phyloP scores from a whole-genome alignment of 1,284 basidiomycete genomes.

The Ceratobasidium sp. region DNA sequence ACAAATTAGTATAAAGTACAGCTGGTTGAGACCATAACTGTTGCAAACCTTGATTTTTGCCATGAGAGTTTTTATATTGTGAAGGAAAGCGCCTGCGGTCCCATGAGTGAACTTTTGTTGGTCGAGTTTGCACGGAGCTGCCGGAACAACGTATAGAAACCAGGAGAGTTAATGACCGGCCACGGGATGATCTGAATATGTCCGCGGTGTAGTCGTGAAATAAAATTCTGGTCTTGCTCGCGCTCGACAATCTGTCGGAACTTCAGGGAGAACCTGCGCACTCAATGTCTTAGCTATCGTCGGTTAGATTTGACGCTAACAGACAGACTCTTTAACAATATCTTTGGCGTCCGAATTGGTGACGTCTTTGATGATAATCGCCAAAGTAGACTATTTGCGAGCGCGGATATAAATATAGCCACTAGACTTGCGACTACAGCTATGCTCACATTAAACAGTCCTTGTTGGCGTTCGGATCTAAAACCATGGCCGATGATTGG shows the following conservation, averaged over 20 bases:
- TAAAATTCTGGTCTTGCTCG: slow-evolving; percentile 68
- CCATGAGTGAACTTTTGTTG: slow-evolving; percentile 59
- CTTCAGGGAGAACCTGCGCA: slow-evolving; percentile 59
- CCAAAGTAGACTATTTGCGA: slow-evolving; percentile 56
- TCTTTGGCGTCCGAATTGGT: slow-evolving; percentile 64
- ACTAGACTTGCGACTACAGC: background rate
- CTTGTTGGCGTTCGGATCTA: slow-evolving; percentile 66
- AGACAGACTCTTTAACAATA: slow-evolving; percentile 55
- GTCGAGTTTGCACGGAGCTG: slow-evolving; percentile 55
- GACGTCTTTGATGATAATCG: slow-evolving; percentile 73
- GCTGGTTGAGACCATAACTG: background rate
- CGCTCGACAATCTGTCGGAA: slow-evolving; percentile 65
- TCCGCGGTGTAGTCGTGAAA: slow-evolving; percentile 63
- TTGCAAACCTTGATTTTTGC: slow-evolving; percentile 68
- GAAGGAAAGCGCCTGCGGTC: slow-evolving; percentile 62
- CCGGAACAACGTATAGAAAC: slow-evolving; percentile 64
- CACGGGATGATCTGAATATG: slow-evolving; percentile 67
- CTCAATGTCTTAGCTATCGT: background rate
- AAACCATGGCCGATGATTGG: slow-evolving; percentile 65
- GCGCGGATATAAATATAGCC: background rate
- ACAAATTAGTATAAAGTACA: background rate
- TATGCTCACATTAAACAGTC: slow-evolving; percentile 56
- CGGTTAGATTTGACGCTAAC: background rate
- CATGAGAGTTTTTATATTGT: slow-evolving; percentile 68
- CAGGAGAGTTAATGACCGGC: slow-evolving; percentile 67